Base-by-base conservation (phyloP, 2,329 filamentous ascomycete genomes). In the Cladophialophora bantiana region DNA sequence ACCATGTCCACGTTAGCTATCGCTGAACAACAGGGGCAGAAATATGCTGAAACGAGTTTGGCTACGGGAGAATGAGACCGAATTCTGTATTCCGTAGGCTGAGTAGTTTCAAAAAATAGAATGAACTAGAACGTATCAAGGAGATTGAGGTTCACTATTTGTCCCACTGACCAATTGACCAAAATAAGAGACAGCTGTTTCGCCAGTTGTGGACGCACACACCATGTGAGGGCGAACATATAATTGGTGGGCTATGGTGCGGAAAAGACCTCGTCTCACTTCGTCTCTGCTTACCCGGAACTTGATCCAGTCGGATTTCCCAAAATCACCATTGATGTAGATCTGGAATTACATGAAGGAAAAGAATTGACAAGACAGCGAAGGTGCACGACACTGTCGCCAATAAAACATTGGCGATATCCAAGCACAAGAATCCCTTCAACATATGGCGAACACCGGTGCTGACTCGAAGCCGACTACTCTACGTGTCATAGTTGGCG, bases 401-500 rank as follows among this genome's bases (percentile, higher is more conserved):
- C 13, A 42, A n/a, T 9, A 20, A 50, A 18, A 50, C 20, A 26
- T 26, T 26, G 45, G 26, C 45, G 20, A 31, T 2, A 10, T 12
- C 18, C 20, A 50, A 9, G 7, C 15, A 40, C n/a, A 1, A 50
- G n/a, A 18, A 52, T 35, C 31, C 12, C 31, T 59, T 26, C 12
- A 38, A 1, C n/a, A 4, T 34, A 59, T 59, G 57, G 57, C 57
- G 2, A 38, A 31, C 26, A 7, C 15, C 18, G 31, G 36, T 15
- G 36, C 9, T 20, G 48, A 35, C 5, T 20, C 10, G 3, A 31
- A 26, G 18, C 32, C 59, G 45, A 36, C 20, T 20, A 36, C 20
- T 20, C 48, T 61, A 10, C 9, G 31, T 20, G 59, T 61, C 59
- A 61, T 61, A 7, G 59, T 61, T 1, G 59, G 45, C n/a, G 59